Base-by-base conservation (phyloP, 768 basidiomycete genomes). In the Leucogyrophana mollusca region DNA sequence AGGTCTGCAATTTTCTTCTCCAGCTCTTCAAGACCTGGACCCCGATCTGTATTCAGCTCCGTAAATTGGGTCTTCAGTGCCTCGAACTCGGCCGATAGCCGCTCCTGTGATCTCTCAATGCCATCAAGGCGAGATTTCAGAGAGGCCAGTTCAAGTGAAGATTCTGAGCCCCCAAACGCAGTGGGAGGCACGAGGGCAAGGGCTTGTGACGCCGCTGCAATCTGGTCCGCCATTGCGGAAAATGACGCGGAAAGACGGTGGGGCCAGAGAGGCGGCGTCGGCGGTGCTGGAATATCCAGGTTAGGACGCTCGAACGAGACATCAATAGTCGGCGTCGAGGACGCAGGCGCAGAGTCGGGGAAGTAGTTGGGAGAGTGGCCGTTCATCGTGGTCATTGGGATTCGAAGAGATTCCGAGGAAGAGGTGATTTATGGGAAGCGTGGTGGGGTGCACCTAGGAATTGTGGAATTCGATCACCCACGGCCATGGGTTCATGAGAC, bases 181-280 rank as follows among this genome's bases (percentile, higher is more conserved):
- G 59, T 49, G 27, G 58, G 35, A 8, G 60, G 64, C 10, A 61
- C 55, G 20, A 56, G 53, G 7, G 68, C 60, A 32, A 73, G 61
- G 11, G 67, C 68, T 32, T 68, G 67, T 10, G 68, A 68, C n/a
- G 72, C 68, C 1, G 64, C 63, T n/a, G 59, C 57, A 43, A 73
- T 71, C 56, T 73, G 69, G 21, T 65, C 61, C 3, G 72, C 69
- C 55, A 73, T 69, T 20, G 66, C 59, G 10, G 62, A 58, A 38
- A 73, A 69, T 21, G 72, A 72, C 16, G 64, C 50, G 0, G 71
- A 67, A 25, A 73, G 56, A 9, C 60, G 60, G 43, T 62, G 57
- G 1, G 60, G 58, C 71, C 68, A 70, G 38, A 60, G 47, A 0
- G 57, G 51, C 11, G 48, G 46, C 0, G 43, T 39, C 14, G 25